Conservation (phyloP, 1,284 basidiomycete species). For the Fomitiporia mediterranea region DNA sequence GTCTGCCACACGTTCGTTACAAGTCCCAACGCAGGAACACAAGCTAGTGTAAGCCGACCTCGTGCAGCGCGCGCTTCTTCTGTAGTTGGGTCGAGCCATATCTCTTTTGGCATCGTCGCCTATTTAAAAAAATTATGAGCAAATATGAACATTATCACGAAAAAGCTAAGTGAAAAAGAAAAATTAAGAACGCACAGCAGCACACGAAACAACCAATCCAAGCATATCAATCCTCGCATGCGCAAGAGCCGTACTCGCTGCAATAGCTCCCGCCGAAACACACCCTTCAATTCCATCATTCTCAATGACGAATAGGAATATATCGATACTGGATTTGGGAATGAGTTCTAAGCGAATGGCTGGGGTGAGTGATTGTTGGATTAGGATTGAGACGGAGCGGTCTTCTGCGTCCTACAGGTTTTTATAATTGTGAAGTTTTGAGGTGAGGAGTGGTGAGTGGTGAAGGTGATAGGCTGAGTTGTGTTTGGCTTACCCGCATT, state of each 20-base stretch:
- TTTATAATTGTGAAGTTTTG: too few species aligned
- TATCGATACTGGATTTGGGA: conserved; percentile 91
- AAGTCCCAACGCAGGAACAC: conserved; percentile 87
- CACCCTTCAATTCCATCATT: conserved; percentile 84
- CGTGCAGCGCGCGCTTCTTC: conserved; percentile 54
- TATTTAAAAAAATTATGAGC: neutral
- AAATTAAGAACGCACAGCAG: conserved; percentile 48
- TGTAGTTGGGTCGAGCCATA: conserved; percentile 77
- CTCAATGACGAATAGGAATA: conserved; percentile 89
- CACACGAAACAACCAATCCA: conserved; percentile 76
- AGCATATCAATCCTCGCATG: conserved; percentile 86
- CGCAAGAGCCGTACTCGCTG: conserved; percentile 87
- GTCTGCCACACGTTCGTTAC: conserved; percentile 80
- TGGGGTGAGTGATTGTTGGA: conserved; percentile 85
- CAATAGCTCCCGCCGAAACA: conserved; percentile 79
- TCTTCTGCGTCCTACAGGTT: conserved; percentile 87
- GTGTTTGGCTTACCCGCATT: conserved; percentile 62
- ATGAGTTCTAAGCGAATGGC: conserved; percentile 85
- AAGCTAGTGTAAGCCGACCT: conserved; percentile 69
- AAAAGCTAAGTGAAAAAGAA: neutral
- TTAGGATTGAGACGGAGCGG: conserved; percentile 72
- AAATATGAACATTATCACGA: neutral
- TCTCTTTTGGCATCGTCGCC: conserved; percentile 30
- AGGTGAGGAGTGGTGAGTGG: conserved; percentile 9
- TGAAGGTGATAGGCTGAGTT: conserved; percentile 7